Base-by-base conservation (phyloP, 2,329 filamentous ascomycete genomes). In the Aureobasidium sp. region DNA sequence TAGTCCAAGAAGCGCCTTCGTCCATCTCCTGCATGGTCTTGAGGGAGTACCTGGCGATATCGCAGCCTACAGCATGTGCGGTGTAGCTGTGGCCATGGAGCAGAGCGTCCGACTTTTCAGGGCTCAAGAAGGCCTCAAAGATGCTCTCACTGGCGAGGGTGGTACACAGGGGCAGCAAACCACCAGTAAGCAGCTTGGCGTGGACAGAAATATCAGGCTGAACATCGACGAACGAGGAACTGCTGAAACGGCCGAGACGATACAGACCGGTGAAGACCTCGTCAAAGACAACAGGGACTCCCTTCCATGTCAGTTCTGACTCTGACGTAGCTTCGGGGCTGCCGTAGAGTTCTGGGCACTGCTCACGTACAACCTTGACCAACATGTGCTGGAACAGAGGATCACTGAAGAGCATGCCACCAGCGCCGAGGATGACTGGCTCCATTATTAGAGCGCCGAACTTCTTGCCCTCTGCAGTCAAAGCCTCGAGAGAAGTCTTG, bases 221-320 rank as follows among this genome's bases (percentile, higher is more conserved):
- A 0, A 84, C 76, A 5, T 79, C 78, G 3, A 95, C 81, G 72
- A 93, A 89, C 0, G 86, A 86, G 0, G 88, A 84, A 0, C 89
- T 81, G 1, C 83, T 86, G 70, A 87, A 85, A 43, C 86, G 83
- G 2, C 91, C 90, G 0, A 96, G 84, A 13, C 91, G 88, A 72
- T 92, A 92, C 5, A 95, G 78, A 1, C 90, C 90, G 0, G 90
- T 93, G 74, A 96, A 95, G 39, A 95, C 90, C 71, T 95, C 91
- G 70, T 96, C 90, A 66, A 91, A 90, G 67, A 95, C 80, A 43
- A 95, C 77, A 0, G 91, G 90, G 4, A 95, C 81, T 2, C 90
- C 89, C 1, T 80, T 79, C 90, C 90, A 95, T 34, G 76, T 66
- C 9, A 34, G 61, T 34, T 43, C 55, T 17, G 37, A 44, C 24